Conservation (phyloP, 345 rosid genomes). For the Noccaea bulbosa region DNA sequence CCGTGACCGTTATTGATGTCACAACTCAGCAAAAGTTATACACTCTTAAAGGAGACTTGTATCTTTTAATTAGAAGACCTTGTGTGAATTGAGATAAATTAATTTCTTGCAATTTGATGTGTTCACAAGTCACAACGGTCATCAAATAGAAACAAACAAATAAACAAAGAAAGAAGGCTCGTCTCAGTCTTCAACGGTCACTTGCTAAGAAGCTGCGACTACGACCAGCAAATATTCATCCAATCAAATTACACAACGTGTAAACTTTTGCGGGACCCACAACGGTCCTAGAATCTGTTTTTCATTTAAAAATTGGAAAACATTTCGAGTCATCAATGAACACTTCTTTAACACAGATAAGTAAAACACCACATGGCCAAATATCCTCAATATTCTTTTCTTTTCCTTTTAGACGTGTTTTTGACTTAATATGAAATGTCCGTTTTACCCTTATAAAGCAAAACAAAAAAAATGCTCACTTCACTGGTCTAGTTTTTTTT, state of each 20-base stretch:
- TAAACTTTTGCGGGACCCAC: background rate
- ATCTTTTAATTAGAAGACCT: constrained; percentile 17
- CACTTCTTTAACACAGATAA: constrained; percentile 40
- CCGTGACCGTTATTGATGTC: constrained; percentile 20
- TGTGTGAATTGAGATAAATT: constrained; percentile 26
- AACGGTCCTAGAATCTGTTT: constrained; percentile 23
- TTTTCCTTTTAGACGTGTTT: constrained; percentile 40
- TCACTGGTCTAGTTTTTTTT: background rate
- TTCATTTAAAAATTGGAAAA: constrained; percentile 4
- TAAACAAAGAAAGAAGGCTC: constrained; percentile 34
- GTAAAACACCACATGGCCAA: constrained; percentile 26
- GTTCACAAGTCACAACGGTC: constrained; percentile 37
- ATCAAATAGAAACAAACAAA: constrained; percentile 23
- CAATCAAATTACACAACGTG: constrained; percentile 31
- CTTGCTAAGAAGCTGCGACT: constrained; percentile 43
- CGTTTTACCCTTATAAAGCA: constrained; percentile 1
- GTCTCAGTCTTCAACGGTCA: constrained; percentile 38
- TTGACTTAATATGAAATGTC: constrained; percentile 25
- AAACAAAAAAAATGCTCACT: constrained; percentile 1
- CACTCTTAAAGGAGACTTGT: constrained; percentile 18
- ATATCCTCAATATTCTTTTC: background rate
- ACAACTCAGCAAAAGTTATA: constrained; percentile 1
- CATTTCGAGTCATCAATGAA: constrained; percentile 19
- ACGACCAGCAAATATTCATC: constrained; percentile 11
- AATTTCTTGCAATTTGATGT: no score